phyloP scores from a whole-genome alignment of 306 rosid species.

The Rosa multiflora region DNA sequence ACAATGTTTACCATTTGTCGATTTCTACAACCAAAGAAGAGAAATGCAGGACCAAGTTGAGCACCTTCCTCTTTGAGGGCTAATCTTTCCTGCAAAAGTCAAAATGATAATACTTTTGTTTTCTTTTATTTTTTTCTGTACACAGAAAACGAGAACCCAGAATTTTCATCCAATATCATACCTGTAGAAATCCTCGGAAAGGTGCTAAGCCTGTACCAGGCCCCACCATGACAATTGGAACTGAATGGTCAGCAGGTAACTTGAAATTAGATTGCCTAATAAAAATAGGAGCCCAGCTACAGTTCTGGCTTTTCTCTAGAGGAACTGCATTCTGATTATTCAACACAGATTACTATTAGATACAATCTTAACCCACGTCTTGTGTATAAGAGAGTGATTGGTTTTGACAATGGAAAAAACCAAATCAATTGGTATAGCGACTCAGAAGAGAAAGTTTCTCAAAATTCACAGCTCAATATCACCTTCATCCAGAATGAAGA shows the following conservation, averaged over 20 bases:
- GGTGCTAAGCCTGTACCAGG: constrained; percentile 99
- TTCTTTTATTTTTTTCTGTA: constrained; percentile 1
- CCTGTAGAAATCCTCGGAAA: constrained; percentile 98
- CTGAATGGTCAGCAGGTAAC: constrained; percentile 68
- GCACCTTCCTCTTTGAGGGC: constrained; percentile 72
- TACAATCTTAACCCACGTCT: neutral
- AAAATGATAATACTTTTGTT: neutral
- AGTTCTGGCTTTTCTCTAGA: constrained; percentile 61
- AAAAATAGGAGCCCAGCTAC: constrained; percentile 91
- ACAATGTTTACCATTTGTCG: constrained; percentile 64
- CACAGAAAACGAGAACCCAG: neutral
- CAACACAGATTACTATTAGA: constrained; percentile 34
- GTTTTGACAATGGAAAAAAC: constrained; percentile 12
- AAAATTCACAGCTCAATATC: constrained; percentile 22
- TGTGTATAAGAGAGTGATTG: constrained; percentile 5
- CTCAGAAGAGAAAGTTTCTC: no score
- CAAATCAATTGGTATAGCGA: constrained; percentile 11
- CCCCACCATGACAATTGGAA: constrained; percentile 85
- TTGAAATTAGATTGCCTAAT: constrained; percentile 90
- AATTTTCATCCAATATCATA: constrained; percentile 27
- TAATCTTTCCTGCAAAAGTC: constrained; percentile 68
- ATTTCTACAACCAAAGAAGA: constrained; percentile 95
- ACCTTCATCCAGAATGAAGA: constrained; percentile 99
- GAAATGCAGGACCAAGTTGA: constrained; percentile 77
- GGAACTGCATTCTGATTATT: constrained; percentile 67